Evolutionary conservation across 495 filamentous ascomycete genomes (phyloP).

Genomic region (Daldinia loculata): DNA sequence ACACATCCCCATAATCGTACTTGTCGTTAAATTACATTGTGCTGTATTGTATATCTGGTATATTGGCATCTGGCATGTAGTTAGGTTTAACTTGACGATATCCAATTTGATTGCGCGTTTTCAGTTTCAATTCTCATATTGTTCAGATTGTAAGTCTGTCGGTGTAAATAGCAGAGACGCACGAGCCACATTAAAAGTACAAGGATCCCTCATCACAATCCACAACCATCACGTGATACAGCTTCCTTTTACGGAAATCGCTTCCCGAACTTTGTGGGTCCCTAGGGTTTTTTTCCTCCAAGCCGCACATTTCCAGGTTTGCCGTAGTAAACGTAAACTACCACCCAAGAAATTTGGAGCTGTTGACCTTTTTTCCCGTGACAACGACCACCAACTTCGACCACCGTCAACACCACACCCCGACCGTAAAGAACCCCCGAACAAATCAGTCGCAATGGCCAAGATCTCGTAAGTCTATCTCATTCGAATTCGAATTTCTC

Average conservation of each 20-base stretch:
- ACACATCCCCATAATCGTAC: background rate
- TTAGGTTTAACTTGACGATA: background rate
- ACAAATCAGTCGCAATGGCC: slow-evolving; percentile 58
- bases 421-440: slow-evolving; percentile 32
- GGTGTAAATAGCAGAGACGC: background rate
- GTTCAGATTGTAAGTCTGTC: background rate
- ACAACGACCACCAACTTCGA: slow-evolving; percentile 26
- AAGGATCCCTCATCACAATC: background rate
- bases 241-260: slow-evolving; percentile 21
- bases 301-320: slow-evolving; percentile 37
- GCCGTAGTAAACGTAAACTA: background rate
- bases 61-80: background rate
- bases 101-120: background rate
- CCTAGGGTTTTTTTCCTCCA: slow-evolving; percentile 39
- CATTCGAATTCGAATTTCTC: slow-evolving; percentile 22
- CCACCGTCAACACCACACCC: slow-evolving; percentile 20
- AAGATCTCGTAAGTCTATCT: slow-evolving; percentile 57
- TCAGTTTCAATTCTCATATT: background rate
- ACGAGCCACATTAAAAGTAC: background rate
- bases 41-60: too few species aligned
- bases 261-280: slow-evolving; percentile 33
- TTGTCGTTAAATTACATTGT: too few species aligned
- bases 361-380: slow-evolving; percentile 15
- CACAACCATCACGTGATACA: slow-evolving; percentile 5
- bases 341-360: slow-evolving; percentile 36